Percentiles rank a stretch among this genome's conserved stretches.
Conservation (phyloP, 768 basidiomycete species). For the Sporobolomyces pararoseus region DNA sequence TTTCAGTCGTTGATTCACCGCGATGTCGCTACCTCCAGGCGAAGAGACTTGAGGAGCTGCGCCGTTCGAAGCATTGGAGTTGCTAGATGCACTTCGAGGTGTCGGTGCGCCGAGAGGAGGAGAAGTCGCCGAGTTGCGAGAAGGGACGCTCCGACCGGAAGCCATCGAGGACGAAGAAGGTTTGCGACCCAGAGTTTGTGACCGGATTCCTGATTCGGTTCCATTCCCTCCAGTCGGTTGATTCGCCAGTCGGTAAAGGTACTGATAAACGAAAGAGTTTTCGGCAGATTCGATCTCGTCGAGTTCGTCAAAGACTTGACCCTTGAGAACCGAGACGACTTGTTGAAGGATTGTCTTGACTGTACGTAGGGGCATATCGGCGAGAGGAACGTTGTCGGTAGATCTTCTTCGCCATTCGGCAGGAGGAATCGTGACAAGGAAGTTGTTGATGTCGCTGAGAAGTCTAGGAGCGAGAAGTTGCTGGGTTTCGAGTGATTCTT, state of each 20-base stretch:
- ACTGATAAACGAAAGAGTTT: constrained; percentile 92
- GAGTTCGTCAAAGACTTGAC: constrained; percentile 84
- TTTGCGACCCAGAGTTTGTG: constrained; percentile 14
- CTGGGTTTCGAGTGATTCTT: constrained; percentile 76
- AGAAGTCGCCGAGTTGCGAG: constrained; percentile 3
- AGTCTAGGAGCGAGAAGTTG: constrained; percentile 80
- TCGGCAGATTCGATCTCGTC: constrained; percentile 92
- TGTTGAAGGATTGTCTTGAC: constrained; percentile 98
- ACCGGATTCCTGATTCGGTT: background rate
- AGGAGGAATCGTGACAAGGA: constrained; percentile 85
- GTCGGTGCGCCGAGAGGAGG: constrained; percentile 1
- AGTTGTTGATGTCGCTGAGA: constrained; percentile 87
- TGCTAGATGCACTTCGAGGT: constrained; percentile 11
- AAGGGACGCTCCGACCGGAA: constrained; percentile 3
- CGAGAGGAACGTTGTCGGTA: constrained; percentile 84
- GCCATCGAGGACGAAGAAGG: constrained; percentile 16
- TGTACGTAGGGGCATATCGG: constrained; percentile 95
- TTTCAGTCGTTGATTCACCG: constrained; percentile 39
- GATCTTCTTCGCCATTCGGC: constrained; percentile 93
- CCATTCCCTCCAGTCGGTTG: background rate
- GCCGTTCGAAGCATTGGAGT: constrained; percentile 8
- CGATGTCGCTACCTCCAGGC: constrained; percentile 31
- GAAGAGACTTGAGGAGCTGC: constrained; percentile 12
- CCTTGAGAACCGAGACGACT: constrained; percentile 85
- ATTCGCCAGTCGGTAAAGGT: constrained; percentile 55